phyloP scores from a whole-genome alignment of 306 rosid genomes.

The Cicer judaicum region DNA sequence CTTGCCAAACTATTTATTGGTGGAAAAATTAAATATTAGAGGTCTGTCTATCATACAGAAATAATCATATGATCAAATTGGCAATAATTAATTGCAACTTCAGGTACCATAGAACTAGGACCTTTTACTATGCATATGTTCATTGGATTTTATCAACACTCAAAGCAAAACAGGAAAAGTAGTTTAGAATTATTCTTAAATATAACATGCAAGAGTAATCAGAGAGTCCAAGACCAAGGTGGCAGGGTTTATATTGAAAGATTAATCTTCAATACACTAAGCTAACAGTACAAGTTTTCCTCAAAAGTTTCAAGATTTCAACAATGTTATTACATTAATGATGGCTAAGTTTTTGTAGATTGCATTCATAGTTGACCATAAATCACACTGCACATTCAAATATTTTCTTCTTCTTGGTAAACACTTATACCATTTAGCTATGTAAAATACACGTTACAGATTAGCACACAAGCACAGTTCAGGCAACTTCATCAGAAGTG shows the following conservation, averaged over 20 bases:
- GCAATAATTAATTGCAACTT: background rate
- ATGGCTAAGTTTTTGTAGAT: conserved; percentile 33
- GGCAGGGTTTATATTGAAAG: background rate
- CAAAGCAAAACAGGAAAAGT: background rate
- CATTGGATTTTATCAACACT: background rate
- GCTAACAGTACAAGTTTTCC: conserved; percentile 11
- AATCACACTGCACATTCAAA: background rate
- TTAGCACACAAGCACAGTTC: conserved; percentile 52
- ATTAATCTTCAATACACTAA: background rate
- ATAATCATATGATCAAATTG: background rate
- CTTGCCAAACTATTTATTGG: too few relatives aligned
- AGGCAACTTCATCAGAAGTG: conserved; percentile 40
- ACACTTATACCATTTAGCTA: conserved; percentile 8
- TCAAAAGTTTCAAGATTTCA: conserved; percentile 31
- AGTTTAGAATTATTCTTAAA: background rate
- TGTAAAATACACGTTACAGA: background rate
- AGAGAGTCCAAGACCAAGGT: background rate
- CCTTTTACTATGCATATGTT: background rate
- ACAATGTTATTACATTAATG: background rate
- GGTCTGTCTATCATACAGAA: background rate
- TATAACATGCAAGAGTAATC: background rate
- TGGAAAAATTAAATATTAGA: too few relatives aligned
- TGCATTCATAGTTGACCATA: conserved; percentile 15
- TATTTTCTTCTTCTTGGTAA: background rate
- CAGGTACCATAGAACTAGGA: background rate